Conservation (phyloP, 2,329 filamentous ascomycete genomes). For the Ceratocystis destructans region DNA sequence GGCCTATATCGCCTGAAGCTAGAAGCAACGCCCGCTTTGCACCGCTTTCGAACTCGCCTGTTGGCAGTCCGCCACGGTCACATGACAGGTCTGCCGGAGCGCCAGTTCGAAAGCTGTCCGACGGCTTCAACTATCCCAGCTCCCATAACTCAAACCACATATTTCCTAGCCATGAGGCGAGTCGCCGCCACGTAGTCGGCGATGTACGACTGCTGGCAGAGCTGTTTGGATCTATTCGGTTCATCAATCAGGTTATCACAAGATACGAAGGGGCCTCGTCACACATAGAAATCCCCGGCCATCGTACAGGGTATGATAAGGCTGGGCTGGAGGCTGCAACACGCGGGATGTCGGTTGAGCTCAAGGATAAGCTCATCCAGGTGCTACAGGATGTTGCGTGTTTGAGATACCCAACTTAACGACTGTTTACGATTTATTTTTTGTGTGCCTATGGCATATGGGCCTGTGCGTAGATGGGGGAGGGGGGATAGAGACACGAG, state of each 20-base stretch:
- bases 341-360: conserved; percentile 1
- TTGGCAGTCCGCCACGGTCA: neutral
- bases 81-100: neutral
- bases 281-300: neutral
- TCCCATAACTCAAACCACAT: neutral
- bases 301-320: conserved; percentile 7
- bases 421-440: neutral
- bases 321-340: neutral
- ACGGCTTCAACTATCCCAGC: neutral
- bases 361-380: conserved; percentile 9
- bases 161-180: neutral
- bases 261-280: neutral
- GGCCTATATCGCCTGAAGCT: neutral
- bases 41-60: neutral
- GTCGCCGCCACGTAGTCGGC: neutral
- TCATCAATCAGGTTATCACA: conserved; percentile 5
- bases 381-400: conserved; percentile 6
- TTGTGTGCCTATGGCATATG: neutral
- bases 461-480: neutral
- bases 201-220: conserved; percentile 5
- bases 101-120: neutral
- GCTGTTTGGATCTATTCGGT: neutral
- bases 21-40: neutral
- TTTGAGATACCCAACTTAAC: conserved; percentile 5
- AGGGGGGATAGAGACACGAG: neutral